These are phyloP conservation scores for Ogataea degrootiae DNA, from an alignment of 805 yeast species.

Conservation along the genomic window DNA sequence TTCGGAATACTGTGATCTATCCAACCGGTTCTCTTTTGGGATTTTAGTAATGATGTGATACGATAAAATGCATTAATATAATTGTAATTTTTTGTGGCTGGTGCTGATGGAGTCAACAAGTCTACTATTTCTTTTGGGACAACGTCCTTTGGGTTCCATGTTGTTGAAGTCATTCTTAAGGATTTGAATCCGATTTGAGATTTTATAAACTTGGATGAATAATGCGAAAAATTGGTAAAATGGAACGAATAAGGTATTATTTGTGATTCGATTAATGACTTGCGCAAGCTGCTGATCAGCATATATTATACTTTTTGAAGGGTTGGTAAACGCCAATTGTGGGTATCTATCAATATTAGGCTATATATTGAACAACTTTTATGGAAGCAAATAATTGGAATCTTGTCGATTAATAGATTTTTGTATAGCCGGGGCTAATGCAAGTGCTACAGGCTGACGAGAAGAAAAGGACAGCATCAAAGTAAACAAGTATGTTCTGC, in stretches of 20 bases:
- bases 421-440: too few relatives aligned
- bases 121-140: conserved; percentile 36
- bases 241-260: not conserved
- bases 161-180: conserved; percentile 14
- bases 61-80: conserved; percentile 40
- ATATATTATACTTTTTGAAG: too few relatives aligned
- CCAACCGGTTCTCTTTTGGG: conserved; percentile 93
- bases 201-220: too few relatives aligned
- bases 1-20: conserved; percentile 55
- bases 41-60: conserved; percentile 65
- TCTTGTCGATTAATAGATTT: too few relatives aligned
- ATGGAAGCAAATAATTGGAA: too few relatives aligned
- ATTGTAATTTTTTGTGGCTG: conserved; percentile 15
- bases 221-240: not conserved
- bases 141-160: conserved; percentile 42
- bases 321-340: too few relatives aligned
- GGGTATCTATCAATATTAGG: too few relatives aligned
- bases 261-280: not conserved
- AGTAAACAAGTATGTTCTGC: too few relatives aligned
- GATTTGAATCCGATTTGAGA: conserved; percentile 1
- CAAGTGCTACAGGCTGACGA: too few relatives aligned
- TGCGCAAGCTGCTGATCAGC: not conserved
- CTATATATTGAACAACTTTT: too few relatives aligned
- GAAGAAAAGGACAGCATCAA: too few relatives aligned
- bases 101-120: conserved; percentile 20